A percentile compares a stretch with the other conserved stretches of the same genome.
Conservation (phyloP, 192 early-diverging fungal genomes). For the Phlyctochytrium bullatum region DNA sequence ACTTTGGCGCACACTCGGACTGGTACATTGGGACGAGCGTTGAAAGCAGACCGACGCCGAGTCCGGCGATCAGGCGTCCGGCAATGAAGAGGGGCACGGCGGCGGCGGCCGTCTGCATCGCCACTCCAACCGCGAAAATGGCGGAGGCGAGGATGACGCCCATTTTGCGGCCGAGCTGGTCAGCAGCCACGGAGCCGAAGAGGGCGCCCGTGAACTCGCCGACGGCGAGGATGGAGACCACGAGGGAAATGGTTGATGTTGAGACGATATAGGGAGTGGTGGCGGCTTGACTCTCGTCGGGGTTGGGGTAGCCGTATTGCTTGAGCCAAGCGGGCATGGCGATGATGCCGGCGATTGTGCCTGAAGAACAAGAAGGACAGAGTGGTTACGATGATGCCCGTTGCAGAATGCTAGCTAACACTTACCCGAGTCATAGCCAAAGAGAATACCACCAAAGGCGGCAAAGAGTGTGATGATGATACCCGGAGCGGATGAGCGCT, state of each 20-base stretch:
- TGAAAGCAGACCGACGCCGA: conserved; percentile 43
- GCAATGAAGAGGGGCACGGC: conserved; percentile 32
- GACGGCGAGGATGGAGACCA: conserved; percentile 5
- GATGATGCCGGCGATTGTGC: conserved; percentile 3
- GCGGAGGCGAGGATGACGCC: conserved; percentile 1
- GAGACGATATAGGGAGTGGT: not conserved
- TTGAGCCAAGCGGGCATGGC: conserved; percentile 1
- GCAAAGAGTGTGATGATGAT: no score
- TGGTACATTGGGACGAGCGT: conserved; percentile 46
- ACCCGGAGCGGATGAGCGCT: no score
- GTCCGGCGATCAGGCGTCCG: conserved; percentile 44
- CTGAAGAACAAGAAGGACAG: no score
- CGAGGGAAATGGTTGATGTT: not conserved
- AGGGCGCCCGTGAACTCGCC: conserved; percentile 5
- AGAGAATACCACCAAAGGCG: no score
- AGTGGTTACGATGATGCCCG: no score
- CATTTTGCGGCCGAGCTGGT: not conserved
- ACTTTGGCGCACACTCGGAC: conserved; percentile 41
- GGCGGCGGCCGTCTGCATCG: conserved; percentile 30
- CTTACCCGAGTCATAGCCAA: no score
- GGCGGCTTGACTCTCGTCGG: no score
- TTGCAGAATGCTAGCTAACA: no score
- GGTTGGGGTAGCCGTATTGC: not conserved
- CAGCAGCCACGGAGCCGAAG: not conserved
- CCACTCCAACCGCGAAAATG: conserved; percentile 22